Percentiles rank a stretch among this genome's conserved stretches.
Conservation (phyloP, 1,284 basidiomycete species). For the Uromyces viciae-fabae region DNA sequence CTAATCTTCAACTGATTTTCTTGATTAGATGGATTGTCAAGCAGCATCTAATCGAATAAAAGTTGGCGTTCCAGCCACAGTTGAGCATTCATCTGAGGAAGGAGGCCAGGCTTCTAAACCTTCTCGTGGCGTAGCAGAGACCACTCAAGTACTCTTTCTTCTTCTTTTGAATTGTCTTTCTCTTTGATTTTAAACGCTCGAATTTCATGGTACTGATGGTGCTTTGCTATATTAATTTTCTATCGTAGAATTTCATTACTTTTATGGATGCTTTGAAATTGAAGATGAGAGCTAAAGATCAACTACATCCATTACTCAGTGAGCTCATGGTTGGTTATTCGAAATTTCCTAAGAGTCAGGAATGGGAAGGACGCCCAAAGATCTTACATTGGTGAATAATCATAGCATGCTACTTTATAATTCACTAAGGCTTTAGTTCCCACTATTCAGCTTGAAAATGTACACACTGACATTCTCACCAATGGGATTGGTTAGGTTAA, state of each 20-base stretch:
- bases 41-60: slow-evolving; percentile 83
- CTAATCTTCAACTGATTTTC: too few species aligned
- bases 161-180: neutral
- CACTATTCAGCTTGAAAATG: too few species aligned
- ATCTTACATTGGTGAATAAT: slow-evolving; percentile 84
- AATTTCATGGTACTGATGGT: too few species aligned
- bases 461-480: neutral
- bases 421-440: neutral
- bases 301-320: slow-evolving; percentile 88
- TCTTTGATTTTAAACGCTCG: neutral
- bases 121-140: slow-evolving; percentile 96
- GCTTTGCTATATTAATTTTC: neutral
- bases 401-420: neutral
- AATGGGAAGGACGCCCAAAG: slow-evolving; percentile 88
- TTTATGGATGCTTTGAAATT: slow-evolving; percentile 97
- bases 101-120: slow-evolving; percentile 64
- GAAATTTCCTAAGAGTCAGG: slow-evolving; percentile 83
- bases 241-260: slow-evolving; percentile 80
- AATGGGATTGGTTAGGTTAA: slow-evolving; percentile 66
- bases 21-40: slow-evolving; percentile 81
- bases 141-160: slow-evolving; percentile 70
- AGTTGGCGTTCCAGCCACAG: slow-evolving; percentile 91
- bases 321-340: slow-evolving; percentile 90
- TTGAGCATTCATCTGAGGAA: slow-evolving; percentile 77
- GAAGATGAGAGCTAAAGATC: slow-evolving; percentile 88